Evolutionary conservation across 805 yeast genomes (phyloP).

Genomic region (Yamadazyma tumulicola): DNA sequence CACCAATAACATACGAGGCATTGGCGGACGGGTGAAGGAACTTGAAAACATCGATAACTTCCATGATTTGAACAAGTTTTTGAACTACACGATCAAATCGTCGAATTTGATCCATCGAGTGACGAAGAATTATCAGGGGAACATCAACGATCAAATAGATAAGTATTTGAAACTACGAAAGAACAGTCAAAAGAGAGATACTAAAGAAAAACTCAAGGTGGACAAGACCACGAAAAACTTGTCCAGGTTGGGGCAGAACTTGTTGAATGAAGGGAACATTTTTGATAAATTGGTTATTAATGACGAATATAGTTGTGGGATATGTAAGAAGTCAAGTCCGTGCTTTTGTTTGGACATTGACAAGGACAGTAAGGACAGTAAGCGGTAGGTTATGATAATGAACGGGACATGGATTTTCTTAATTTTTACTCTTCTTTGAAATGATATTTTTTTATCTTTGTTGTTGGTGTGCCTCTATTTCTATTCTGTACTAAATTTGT

Average conservation of each 20-base stretch:
- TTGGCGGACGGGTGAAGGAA: conserved; percentile 5
- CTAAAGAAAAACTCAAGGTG: neutral
- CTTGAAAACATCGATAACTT: conserved; percentile 37
- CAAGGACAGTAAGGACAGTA: neutral
- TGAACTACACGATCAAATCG: conserved; percentile 34
- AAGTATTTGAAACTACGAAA: conserved; percentile 18
- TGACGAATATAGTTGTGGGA: conserved; percentile 24
- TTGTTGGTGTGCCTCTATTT: too few species aligned
- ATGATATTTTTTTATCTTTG: too few species aligned
- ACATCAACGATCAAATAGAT: conserved; percentile 22
- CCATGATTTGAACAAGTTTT: conserved; percentile 38
- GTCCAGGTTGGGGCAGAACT: conserved; percentile 7
- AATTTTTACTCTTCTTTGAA: too few species aligned
- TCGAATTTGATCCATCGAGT: conserved; percentile 37
- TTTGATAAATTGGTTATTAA: conserved; percentile 15
- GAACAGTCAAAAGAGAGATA: conserved; percentile 4
- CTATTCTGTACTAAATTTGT: too few species aligned
- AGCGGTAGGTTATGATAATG: neutral
- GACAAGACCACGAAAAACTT: neutral
- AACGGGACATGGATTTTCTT: too few species aligned
- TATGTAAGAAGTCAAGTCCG: conserved; percentile 31
- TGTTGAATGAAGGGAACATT: conserved; percentile 13
- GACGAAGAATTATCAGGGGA: conserved; percentile 23
- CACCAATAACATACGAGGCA: neutral
- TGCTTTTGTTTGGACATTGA: conserved; percentile 43